Evolutionary conservation across 202 grass and related monocot species (phyloP), one percentile per base, ranked within the genome.

Genomic region (Hordeum pubiflorum): DNA sequence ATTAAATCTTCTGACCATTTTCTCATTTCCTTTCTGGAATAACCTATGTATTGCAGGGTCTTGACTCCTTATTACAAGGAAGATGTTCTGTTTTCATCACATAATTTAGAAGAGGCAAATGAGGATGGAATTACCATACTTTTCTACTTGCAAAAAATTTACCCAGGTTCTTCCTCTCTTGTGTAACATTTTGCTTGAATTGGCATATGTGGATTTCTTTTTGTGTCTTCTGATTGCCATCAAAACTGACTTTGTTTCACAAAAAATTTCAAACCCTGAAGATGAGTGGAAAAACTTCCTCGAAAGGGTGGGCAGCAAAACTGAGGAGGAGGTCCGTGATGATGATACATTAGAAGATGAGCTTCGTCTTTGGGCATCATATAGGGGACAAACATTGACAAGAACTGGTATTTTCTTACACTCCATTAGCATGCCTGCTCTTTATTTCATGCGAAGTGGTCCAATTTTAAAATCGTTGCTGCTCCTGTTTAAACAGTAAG

Each of bases 211-310:
- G 1, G 9, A 31, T 68, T 81, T 58, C 37, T 82, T 48, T 50
- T 63, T 60, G 61, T 63, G 3, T 40, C 3, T 65, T 73, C 4
- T 54, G 58, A 54, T 80, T 74, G 44, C 62, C 65, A 46, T 72
- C 12, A 33, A 50, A 71, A 44, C 44, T 33, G 63, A 88, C 20
- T 11, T 32, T 58, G 61, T 67, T 63, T 82, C 36, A 72, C 66
- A 37, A 56, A 63, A 44, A 80, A 73, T 21, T 69, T 81, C 79
- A 56, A 82, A 91, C n/a, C 62, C 75, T 81, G 41, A 79, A 99
- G 96, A 99, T 81, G 96, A 99, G 86, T 99, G 96, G 96, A 93
- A 90, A 70, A 99, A 99, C 82, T 99, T 95, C 78, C 90, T 99
- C 9, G 82, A 95, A 85, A 82, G 96, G 58, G 82, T 93, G 55